These are phyloP conservation scores for Fraxinus floribunda DNA, from an alignment of 305 asterid genomes.

Conservation along the genomic window DNA sequence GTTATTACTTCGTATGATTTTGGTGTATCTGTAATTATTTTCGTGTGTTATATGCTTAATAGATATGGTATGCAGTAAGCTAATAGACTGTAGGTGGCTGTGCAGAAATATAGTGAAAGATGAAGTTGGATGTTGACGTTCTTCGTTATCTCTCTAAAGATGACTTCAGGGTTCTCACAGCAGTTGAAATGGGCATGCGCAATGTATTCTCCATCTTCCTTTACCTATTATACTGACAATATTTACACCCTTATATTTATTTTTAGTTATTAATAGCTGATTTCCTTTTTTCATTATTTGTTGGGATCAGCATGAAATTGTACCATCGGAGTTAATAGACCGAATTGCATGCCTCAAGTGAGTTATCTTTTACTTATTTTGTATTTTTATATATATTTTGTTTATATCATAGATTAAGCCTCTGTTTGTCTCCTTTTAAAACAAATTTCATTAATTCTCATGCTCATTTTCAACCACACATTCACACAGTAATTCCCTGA, in stretches of 20 bases:
- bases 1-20: no score
- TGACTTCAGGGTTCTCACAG: constrained; percentile 92
- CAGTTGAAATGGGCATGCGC: constrained; percentile 98
- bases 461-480: no score
- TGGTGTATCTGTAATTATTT: no score
- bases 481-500: no score
- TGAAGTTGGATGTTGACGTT: constrained; percentile 87
- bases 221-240: background rate
- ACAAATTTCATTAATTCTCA: no score
- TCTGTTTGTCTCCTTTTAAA: no score
- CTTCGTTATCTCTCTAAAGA: constrained; percentile 83
- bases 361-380: constrained; percentile 10
- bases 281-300: constrained; percentile 20
- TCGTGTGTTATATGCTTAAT: background rate
- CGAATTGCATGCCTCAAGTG: constrained; percentile 79
- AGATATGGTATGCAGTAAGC: background rate
- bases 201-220: constrained; percentile 37
- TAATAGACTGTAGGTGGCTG: background rate
- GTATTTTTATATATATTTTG: background rate
- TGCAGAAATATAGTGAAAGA: constrained; percentile 19
- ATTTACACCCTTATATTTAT: background rate
- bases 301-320: constrained; percentile 73
- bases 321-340: constrained; percentile 70
- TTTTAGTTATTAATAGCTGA: background rate
- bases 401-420: background rate